These are phyloP conservation scores for Ploettnerulaceae sp. DNA, from an alignment of 2,329 filamentous ascomycete species.

Conservation along the genomic window DNA sequence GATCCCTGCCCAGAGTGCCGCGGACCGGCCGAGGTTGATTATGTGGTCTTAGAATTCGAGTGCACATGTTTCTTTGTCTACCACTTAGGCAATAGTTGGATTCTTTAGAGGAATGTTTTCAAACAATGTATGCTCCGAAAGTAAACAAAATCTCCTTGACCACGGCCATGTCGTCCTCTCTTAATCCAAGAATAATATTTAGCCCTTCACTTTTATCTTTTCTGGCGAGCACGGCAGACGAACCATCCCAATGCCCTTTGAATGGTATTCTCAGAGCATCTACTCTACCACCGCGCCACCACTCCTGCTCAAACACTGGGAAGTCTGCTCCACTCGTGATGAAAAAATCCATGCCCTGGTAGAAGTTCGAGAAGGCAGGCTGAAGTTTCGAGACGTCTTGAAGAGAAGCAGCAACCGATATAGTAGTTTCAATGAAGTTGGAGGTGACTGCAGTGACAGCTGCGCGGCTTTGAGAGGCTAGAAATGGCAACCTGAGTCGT, in stretches of 20 bases:
- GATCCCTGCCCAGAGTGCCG: not conserved
- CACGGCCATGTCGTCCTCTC: not conserved
- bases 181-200: not conserved
- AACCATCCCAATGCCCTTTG: not conserved
- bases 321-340: not conserved
- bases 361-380: not conserved
- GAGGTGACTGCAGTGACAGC: not conserved
- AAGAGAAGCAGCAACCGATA: not conserved
- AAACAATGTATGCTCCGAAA: not conserved
- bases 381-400: not conserved
- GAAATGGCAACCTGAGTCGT: not conserved
- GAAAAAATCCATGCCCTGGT: not conserved
- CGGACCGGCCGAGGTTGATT: conserved; percentile 1
- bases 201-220: not conserved
- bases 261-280: not conserved
- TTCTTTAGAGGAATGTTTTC: no score
- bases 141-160: not conserved
- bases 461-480: not conserved
- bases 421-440: not conserved
- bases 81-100: no score
- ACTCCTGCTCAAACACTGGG: not conserved
- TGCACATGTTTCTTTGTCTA: not conserved
- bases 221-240: not conserved
- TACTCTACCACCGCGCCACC: not conserved
- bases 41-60: conserved; percentile 1